Evolutionary conservation across 2,329 filamentous ascomycete genomes (phyloP), one percentile per base, ranked within the genome.

Genomic region (Paecilomyces sp.): DNA sequence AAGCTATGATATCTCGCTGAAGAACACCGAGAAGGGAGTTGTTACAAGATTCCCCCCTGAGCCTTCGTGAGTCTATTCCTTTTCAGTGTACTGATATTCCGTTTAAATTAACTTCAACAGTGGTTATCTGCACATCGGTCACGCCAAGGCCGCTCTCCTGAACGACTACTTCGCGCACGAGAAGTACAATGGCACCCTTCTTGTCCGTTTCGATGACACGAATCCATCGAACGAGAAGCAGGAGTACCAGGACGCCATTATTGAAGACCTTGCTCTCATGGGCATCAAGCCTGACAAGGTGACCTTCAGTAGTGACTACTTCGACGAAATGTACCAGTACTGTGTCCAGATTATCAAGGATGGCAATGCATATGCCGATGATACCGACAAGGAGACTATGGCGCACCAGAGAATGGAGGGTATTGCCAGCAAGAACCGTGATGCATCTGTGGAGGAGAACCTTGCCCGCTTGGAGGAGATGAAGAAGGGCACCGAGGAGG

Each of bases 131-230:
- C 93, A 97, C 78, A 96, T 97, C 64, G 93, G 93, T 58, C 93
- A 97, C 79, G 91, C 92, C 67, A 97, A 97, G 79, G 92, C 92
- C 31, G 92, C 92, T 5, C 83, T 96, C 58, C 85, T 97, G 60
- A 96, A 94, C 79, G 92, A 97, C 75, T 97, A 96, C 82, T 97
- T 97, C 68, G 93, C 92, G 53, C 92, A 97, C 76, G 88, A 92
- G 74, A 90, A 91, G 67, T 96, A 96, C 81, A 88, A 93, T 62
- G 94, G 94, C 69, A 95, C 89, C 69, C 82, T 99, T 68, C 87
- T 95, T 61, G 85, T 97, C 56, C 90, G 94, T 61, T 94, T 99
- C 71, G 94, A 99, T 73, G 94, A 99, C 72, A 99, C 94, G 59
- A 99, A 99, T 77, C 94, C 94, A 7, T 88, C 89, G 61, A 97